A percentile compares a stretch with the other conserved stretches of the same genome.
phyloP scores from a whole-genome alignment of 2,329 filamentous ascomycete genomes.

The Rhynchosporium agropyri region DNA sequence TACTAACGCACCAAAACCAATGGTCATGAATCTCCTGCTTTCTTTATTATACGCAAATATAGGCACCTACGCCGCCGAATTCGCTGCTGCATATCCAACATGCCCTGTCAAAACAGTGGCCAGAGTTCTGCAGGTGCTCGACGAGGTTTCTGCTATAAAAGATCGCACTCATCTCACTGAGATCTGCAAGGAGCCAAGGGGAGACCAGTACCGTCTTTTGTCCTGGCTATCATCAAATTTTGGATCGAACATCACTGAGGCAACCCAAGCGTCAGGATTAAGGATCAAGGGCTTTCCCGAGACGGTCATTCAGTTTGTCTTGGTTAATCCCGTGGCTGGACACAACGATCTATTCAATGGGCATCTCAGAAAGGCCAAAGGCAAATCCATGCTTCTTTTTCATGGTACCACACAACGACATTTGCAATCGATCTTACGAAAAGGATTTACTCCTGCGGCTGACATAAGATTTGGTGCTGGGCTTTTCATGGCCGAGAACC shows the following conservation, averaged over 20 bases:
- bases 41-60: not conserved
- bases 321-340: not conserved
- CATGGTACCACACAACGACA: not conserved
- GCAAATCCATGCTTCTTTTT: not conserved
- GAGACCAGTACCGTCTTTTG: not conserved
- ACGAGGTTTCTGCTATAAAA: not conserved
- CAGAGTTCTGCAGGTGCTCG: not conserved
- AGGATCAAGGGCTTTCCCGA: not conserved
- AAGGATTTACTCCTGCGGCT: constrained; percentile 2
- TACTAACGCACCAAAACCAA: not conserved
- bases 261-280: not conserved
- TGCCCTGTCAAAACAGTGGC: not conserved
- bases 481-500: constrained; percentile 12
- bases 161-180: not conserved
- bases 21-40: constrained; percentile 9
- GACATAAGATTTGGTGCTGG: constrained; percentile 1
- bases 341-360: not conserved
- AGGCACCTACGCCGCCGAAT: not conserved
- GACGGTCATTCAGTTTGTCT: not conserved
- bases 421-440: not conserved
- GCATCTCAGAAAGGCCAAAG: not conserved
- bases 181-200: not conserved
- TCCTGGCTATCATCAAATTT: not conserved
- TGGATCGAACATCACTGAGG: not conserved
- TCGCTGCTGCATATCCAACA: not conserved